These are phyloP conservation scores for Spiraea crenata DNA, from an alignment of 331 rosid species.

Conservation along the genomic window DNA sequence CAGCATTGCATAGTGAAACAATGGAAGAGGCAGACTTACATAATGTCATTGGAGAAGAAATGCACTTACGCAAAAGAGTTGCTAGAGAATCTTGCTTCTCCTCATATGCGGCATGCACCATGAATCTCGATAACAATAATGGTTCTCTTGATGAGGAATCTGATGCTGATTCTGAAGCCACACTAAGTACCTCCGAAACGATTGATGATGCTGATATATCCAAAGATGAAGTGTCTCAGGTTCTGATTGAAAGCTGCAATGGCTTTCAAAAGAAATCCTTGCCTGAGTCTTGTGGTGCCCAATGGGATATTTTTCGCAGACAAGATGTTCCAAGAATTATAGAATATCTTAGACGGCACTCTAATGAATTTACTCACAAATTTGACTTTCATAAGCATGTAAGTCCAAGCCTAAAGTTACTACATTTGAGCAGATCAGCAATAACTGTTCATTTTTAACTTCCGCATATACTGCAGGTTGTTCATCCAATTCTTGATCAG, in stretches of 20 bases:
- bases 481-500: constrained; percentile 89
- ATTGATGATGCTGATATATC: constrained; percentile 31
- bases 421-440: not conserved
- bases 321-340: constrained; percentile 87
- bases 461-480: constrained; percentile 52
- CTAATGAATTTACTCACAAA: constrained; percentile 45
- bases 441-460: constrained; percentile 23
- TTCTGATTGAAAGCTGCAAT: constrained; percentile 25
- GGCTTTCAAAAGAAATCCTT: constrained; percentile 27
- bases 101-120: constrained; percentile 26
- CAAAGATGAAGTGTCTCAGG: constrained; percentile 25
- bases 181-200: constrained; percentile 24
- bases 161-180: constrained; percentile 52
- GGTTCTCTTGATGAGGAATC: constrained; percentile 36
- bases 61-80: constrained; percentile 58
- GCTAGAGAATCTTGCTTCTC: constrained; percentile 52
- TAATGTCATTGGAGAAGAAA: constrained; percentile 45
- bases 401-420: constrained; percentile 31
- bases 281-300: constrained; percentile 45
- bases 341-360: constrained; percentile 73
- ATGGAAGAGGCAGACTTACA: constrained; percentile 31
- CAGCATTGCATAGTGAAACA: constrained; percentile 39
- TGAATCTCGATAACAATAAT: constrained; percentile 33
- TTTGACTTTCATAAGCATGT: constrained; percentile 52
- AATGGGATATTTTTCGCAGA: constrained; percentile 92